Evolutionary conservation across 164 flowering plant genomes (phyloP), one percentile per base, ranked within the genome.

Genomic region (Pachysandra terminalis): DNA sequence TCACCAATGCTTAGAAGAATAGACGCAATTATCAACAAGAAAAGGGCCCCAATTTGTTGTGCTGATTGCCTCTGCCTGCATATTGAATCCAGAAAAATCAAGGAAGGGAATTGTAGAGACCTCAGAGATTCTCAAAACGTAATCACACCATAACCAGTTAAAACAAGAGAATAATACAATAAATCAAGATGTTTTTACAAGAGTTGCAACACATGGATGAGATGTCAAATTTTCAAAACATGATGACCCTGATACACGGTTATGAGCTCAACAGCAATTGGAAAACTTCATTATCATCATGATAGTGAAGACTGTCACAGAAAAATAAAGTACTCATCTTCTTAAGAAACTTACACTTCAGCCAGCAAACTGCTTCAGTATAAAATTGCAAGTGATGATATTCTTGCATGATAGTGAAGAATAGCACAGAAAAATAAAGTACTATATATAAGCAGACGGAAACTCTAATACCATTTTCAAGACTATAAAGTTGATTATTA

Each of bases 1-100:
- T 96, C 99, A 68, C 99, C 99, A 70, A 91, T 65, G 72, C 99
- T 93, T 70, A 93, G 78, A 71, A 93, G 92, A 75, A 86, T 81
- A 63, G 98, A 97, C 69, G 98, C 98, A 67, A 93, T 63, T 65
- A 96, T 88, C 82, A 96, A 81, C 74, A 96, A 80, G 74, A 84
- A 76, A 55, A 96, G 85, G 56, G 98, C 99, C 74, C 96, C 98
- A 61, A 93, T 84, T 77, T 93, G 98, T 68, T 85, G 96, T 63
- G 81, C 66, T 60, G 98, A 88, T 73, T 91, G 99, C 78, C 81
- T 96, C 74, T 91, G 98, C 83, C 99, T 80, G 74, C 66, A 70
- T 24, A 61, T 59, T 59, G 15, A 59, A 72, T 59, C 59, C 74
- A 67, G 55, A 56, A 67, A 61, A 57, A 65, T 58, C 60, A 25